Base-by-base conservation (phyloP, 78 protist species). In the Goniomonas avonlea region DNA sequence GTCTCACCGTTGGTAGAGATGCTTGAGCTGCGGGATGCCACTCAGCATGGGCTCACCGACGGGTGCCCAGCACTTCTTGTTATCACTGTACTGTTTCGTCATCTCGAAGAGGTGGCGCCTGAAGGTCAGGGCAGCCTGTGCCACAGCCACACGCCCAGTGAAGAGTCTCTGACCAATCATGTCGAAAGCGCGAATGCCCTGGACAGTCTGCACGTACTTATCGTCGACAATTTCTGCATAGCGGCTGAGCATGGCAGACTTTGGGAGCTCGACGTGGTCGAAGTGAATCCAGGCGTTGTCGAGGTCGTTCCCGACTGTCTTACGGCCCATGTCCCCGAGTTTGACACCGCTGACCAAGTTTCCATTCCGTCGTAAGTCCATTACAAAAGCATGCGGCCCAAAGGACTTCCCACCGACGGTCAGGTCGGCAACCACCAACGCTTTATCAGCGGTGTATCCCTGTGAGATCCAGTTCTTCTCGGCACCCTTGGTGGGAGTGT, bases 101-200 rank as follows among this genome's bases (percentile, higher is more conserved):
- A 1, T 5, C 8, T 5, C 50, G 61, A 68, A 69, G 17, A 82
- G 75, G 34, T 23, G 13, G 18, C 68, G 39, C 32, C 71, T 13
- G 76, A 45, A 68, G 59, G 32, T 55, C 20, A 82, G 80, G 15
- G 86, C 86, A 4, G 86, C 86, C 61, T 82, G 78, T 25, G 86
- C 86, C 20, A 82, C 78, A 3, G 86, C 80, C 13, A 56, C 35
- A 17, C 25, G 35, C 13, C 5, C 69, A 5, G 86, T 73, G 80
- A 47, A 69, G 15, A 82, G 81, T 15, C 86, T 59, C 70, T 82
- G 86, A 11, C 86, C 86, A 68, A 82, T 82, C 81, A 82, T 69
- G 48, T 73, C 74, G 69, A 82, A 68, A n/a, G 43, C 59, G 0
- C 35, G 56, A 48, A 69, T 43, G 38, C 56, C 48, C 76, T 43